Conservation (phyloP, 2,329 filamentous ascomycete species). For the Fusarium miscanthi region DNA sequence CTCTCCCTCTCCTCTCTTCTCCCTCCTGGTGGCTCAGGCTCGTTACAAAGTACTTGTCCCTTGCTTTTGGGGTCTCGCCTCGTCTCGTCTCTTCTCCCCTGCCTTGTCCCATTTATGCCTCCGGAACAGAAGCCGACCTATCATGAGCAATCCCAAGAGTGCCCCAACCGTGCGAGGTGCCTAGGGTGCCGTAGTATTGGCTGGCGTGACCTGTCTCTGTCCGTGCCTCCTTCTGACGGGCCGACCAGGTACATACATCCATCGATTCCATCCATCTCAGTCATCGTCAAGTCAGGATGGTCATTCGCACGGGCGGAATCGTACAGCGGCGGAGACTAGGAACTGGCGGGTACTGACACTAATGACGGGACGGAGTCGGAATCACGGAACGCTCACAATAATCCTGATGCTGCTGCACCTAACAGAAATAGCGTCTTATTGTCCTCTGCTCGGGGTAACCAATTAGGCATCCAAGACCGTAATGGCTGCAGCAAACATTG, state of each 20-base stretch:
- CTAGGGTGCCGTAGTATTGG: constrained; percentile 18
- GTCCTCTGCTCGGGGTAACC: background rate
- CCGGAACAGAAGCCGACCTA: constrained; percentile 29
- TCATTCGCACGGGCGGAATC: constrained; percentile 37
- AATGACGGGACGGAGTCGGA: constrained; percentile 34
- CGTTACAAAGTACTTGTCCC: background rate
- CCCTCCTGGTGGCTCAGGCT: background rate
- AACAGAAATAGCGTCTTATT: constrained; percentile 4
- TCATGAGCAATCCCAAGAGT: constrained; percentile 3
- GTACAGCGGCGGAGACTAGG: constrained; percentile 30
- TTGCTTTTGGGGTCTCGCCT: constrained; percentile 24
- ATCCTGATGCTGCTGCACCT: background rate
- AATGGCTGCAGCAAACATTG: constrained; percentile 13
- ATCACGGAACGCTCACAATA: constrained; percentile 27
- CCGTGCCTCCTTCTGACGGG: constrained; percentile 27
- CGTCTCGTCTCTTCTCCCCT: constrained; percentile 17
- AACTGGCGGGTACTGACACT: constrained; percentile 25
- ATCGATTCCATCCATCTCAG: background rate
- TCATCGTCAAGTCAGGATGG: background rate
- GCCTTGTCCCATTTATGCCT: constrained; percentile 19
- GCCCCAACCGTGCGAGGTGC: constrained; percentile 38
- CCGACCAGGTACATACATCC: background rate
- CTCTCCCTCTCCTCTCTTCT: background rate
- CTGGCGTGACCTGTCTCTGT: constrained; percentile 16
- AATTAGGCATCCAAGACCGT: constrained; percentile 7